Base-by-base conservation (phyloP, 2,329 filamentous ascomycete species). In the Epichloe typhina region DNA sequence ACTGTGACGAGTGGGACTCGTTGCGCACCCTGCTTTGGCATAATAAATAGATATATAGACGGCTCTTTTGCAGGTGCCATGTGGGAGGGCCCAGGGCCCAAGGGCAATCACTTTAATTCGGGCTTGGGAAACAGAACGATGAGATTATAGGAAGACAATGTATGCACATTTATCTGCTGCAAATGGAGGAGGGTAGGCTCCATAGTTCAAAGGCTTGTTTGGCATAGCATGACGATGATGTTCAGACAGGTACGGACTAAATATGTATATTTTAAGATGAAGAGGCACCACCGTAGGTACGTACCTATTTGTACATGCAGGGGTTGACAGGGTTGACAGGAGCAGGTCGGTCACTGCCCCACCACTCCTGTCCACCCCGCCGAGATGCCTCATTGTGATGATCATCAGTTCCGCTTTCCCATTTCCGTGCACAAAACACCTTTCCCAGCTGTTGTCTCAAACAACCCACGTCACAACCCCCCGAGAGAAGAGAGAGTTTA, bases 1-100 rank as follows among this genome's bases (percentile, higher is more conserved):
- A 97, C 67, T 88, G 86, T 56, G 86, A 96, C 62, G 76, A 86
- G 53, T 98, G 91, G 88, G 86, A 95, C 63, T 86, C 84, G 39
- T 72, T 95, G 64, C 74, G 84, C 66, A 97, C 84, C 58, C 82
- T 97, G 61, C 62, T 95, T 19, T 84, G 88, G 77, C 85, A 95
- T 67, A 97, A 97, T 59, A 80, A 81, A 63, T 83, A 66, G 62
- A 62, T 9, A 1, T 3, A 26, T 26, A 13, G 3, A 5, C 11
- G 8, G 5, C 5, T 47, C 21, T 11, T 26, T 21, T 7, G 12
- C 13, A 15, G 15, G 15, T 15, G 13, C 15, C 37, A 8, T 15
- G 13, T 15, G 3, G 15, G 37, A 17, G 2, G 37, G 12, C 19
- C 19, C 17, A 19, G 17, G 19, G 19, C 17, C 17, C 17, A 19